A percentile compares a stretch with the other conserved stretches of the same genome.
Evolutionary conservation across 2,329 filamentous ascomycete genomes (phyloP).

Genomic region (Lachnellula occidentalis): DNA sequence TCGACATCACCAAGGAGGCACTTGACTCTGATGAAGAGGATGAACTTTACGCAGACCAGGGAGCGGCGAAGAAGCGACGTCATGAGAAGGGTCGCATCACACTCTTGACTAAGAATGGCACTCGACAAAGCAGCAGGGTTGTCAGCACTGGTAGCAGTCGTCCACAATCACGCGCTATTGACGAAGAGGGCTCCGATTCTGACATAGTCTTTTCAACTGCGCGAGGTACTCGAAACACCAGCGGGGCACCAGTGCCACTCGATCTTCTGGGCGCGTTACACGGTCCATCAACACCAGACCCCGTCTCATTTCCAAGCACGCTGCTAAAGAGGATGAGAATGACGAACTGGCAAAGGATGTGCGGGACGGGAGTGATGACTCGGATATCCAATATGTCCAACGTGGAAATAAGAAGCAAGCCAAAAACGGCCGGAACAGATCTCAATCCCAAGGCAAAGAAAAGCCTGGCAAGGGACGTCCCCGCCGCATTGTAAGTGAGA

Average conservation of each 20-base stretch:
- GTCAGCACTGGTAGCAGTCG: constrained; percentile 15
- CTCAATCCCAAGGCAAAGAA: constrained; percentile 6
- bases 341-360: constrained; percentile 22
- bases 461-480: constrained; percentile 2
- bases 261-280: constrained; percentile 14
- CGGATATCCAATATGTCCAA: constrained; percentile 41
- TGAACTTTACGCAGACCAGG: constrained; percentile 9
- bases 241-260: constrained; percentile 2
- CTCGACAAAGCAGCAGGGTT: constrained; percentile 16
- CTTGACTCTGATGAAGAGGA: constrained; percentile 21
- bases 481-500: constrained; percentile 4
- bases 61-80: constrained; percentile 20
- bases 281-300: constrained; percentile 17
- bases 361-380: constrained; percentile 38
- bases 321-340: constrained; percentile 12
- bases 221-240: constrained; percentile 3
- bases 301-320: neutral
- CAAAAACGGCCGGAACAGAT: constrained; percentile 3
- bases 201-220: constrained; percentile 6
- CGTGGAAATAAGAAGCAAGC: constrained; percentile 33
- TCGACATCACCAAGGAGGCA: constrained; percentile 13
- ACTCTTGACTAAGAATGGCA: constrained; percentile 12
- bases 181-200: constrained; percentile 11
- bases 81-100: constrained; percentile 17
- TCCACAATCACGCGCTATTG: constrained; percentile 8